Conservation (phyloP, 352 stramenopile species). For the Phytophthora sp. region DNA sequence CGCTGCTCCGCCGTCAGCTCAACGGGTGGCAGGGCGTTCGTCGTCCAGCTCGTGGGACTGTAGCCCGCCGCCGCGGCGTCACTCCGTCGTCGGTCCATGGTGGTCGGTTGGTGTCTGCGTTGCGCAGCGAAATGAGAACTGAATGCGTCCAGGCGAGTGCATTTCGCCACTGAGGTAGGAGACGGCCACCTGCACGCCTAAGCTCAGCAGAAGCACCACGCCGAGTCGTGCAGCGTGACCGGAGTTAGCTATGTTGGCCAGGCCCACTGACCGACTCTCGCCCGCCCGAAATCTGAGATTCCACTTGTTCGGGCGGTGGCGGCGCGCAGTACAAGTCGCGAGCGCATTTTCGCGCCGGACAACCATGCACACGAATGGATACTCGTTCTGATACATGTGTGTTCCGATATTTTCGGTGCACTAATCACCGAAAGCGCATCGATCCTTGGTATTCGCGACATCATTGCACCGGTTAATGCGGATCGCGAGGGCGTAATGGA, state of each 20-base stretch:
- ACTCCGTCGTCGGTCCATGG: constrained; percentile 20
- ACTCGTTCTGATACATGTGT: constrained; percentile 9
- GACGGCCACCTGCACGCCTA: constrained; percentile 7
- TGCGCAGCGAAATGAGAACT: constrained; percentile 30
- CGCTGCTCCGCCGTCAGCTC: constrained; percentile 22
- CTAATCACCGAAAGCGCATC: neutral
- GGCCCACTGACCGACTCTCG: constrained; percentile 14
- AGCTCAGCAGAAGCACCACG: neutral
- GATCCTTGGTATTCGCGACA: neutral
- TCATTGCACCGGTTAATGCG: constrained; percentile 1
- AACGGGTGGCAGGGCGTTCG: constrained; percentile 23
- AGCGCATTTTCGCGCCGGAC: neutral
- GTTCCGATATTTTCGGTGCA: neutral
- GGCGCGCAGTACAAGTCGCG: neutral
- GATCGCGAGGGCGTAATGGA: no score
- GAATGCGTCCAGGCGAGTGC: neutral
- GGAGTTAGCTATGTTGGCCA: constrained; percentile 4
- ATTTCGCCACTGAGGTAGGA: constrained; percentile 2
- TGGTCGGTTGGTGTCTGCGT: neutral
- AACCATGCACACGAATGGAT: neutral
- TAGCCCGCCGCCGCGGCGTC: constrained; percentile 9
- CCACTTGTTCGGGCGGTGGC: neutral
- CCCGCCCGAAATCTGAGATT: constrained; percentile 25
- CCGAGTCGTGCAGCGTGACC: constrained; percentile 6
- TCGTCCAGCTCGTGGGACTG: constrained; percentile 32